Base-by-base conservation (phyloP, 1,139 yeast species). In the Oligophagozyma castellii region DNA sequence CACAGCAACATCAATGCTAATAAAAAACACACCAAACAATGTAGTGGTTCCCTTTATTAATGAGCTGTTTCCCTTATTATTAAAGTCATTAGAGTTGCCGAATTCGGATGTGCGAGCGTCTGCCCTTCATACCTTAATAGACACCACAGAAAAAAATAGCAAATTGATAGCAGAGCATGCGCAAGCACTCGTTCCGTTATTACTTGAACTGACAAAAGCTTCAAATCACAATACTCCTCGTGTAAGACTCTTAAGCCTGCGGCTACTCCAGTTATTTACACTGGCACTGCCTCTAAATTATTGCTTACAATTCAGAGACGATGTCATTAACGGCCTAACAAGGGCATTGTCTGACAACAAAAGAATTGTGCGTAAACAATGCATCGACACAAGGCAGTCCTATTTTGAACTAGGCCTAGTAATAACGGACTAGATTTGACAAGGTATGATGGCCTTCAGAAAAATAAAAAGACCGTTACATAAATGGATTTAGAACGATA, bases 311-410 rank as follows among this genome's bases (percentile, higher is more conserved):
- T 76, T 63, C 44, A 71, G 70, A 43, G 46, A 53, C 5, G 53
- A 51, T 4, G 62, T 80, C 5, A 59, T 81, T 25, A 53, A 44
- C 15, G 63, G 61, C 6, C 56, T 81, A 29, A 59, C 58, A 2
- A 46, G 44, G 1, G 73, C 67, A 1, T 58, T 89, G 38, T 93
- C 80, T 40, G 95, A 89, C 49, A 67, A 64, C 30, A 75, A 65
- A 46, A 67, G 98, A 51, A 56, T 53, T 4, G 81, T 89, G 2
- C 67, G 98, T 44, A 75, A 72, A 47, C 65, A 70, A 31, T 77
- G 86, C 5, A 73, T 78, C 31, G 81, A 77, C 41, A 71, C 89
- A 30, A 69, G 95, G 46, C 96, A 89, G 48, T 59, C 65, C 2
- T 74, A 70, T 39, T 79, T 58, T 50, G 92, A 78, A 31, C 33